Conservation (phyloP, 202 grass and related monocot species). For the Hordeum pubiflorum region DNA sequence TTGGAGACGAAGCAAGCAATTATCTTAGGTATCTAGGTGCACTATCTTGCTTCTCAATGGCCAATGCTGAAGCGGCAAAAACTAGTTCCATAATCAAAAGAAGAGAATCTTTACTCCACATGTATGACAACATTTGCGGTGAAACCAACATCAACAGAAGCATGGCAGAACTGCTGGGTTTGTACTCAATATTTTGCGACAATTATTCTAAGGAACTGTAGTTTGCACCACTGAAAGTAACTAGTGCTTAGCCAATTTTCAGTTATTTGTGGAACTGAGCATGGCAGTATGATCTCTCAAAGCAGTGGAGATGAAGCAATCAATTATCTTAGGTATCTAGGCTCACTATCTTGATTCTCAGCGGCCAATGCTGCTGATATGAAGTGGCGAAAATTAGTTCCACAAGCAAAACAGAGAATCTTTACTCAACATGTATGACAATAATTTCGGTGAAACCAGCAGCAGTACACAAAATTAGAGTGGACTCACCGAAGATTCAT, state of each 20-base stretch:
- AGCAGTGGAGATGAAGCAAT: neutral
- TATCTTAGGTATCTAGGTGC: neutral
- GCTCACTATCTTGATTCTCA: neutral
- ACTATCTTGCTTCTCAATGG: neutral
- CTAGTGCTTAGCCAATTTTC: neutral
- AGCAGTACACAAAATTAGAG: constrained; percentile 4
- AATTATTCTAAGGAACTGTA: neutral
- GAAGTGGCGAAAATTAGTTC: neutral
- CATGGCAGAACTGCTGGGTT: neutral
- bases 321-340: neutral
- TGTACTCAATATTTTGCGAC: neutral
- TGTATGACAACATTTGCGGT: neutral
- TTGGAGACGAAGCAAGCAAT: neutral
- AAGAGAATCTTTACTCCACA: neutral
- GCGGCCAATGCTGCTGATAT: neutral
- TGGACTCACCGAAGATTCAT: constrained; percentile 58
- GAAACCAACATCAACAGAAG: neutral
- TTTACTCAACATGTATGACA: neutral
- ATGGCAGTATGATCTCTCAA: neutral
- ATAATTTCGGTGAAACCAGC: neutral
- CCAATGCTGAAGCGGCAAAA: neutral
- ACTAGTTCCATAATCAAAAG: neutral
- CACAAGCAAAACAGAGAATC: neutral
- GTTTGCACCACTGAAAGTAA: neutral
- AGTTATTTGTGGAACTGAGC: neutral